Conservation (phyloP, 2,329 filamentous ascomycete species). For the Zasmidium angulare region DNA sequence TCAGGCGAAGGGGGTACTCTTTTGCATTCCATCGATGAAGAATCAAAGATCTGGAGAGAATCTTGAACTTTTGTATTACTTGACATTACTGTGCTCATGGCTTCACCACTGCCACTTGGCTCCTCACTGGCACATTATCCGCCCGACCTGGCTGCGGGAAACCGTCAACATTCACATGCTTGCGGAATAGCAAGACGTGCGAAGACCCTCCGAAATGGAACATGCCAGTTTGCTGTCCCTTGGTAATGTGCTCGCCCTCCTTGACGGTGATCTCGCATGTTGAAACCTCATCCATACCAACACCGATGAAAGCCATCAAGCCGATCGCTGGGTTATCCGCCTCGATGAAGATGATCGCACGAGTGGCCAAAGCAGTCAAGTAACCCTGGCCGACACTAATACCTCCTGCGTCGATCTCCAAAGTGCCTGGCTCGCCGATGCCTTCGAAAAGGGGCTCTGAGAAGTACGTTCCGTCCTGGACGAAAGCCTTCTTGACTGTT, state of each 20-base stretch:
- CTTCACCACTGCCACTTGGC: slow-evolving; percentile 37
- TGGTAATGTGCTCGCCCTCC: slow-evolving; percentile 64
- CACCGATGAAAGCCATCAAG: slow-evolving; percentile 66
- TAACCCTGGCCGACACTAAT: slow-evolving; percentile 60
- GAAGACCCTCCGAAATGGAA: slow-evolving; percentile 78
- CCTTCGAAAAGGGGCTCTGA: slow-evolving; percentile 59
- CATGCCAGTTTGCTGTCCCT: slow-evolving; percentile 73
- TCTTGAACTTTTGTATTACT: too few relatives aligned
- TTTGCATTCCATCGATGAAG: too few relatives aligned
- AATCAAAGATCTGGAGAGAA: too few relatives aligned
- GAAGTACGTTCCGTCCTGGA: slow-evolving; percentile 67
- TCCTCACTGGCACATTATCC: slow-evolving; percentile 40
- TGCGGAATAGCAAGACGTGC: slow-evolving; percentile 67
- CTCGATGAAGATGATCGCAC: slow-evolving; percentile 69
- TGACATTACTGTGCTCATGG: slow-evolving; percentile 2
- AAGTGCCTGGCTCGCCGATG: slow-evolving; percentile 36
- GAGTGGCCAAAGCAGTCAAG: slow-evolving; percentile 64
- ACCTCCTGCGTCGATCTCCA: slow-evolving; percentile 45
- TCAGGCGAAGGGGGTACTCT: too few relatives aligned
- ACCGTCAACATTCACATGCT: slow-evolving; percentile 49
- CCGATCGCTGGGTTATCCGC: slow-evolving; percentile 68
- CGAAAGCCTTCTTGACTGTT: slow-evolving; percentile 57
- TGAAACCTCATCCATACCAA: slow-evolving; percentile 73
- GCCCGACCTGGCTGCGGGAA: slow-evolving; percentile 34
- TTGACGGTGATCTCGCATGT: slow-evolving; percentile 68